Base-by-base conservation (phyloP, 2,329 filamentous ascomycete species). In the Sporothrix brasiliensis region DNA sequence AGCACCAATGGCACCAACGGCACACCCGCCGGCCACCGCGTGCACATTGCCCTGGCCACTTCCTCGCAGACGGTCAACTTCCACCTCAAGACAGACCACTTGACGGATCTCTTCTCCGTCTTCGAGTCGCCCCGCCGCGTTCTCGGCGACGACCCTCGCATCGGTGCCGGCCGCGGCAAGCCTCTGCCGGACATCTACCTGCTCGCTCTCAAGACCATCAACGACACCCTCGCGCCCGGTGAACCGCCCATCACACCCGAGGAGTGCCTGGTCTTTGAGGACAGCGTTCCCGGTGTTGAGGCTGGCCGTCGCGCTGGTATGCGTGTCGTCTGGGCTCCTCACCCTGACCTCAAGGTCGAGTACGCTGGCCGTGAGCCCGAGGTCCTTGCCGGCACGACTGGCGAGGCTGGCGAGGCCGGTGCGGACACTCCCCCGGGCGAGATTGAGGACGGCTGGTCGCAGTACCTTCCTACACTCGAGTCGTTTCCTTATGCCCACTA, bases 181-280 rank as follows among this genome's bases (percentile, higher is more conserved):
- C 95, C 95, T 0, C 86, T 94, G 44, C 95, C 94, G 0, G 94
- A 99, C 80, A 99, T 99, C 75, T 98, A 97, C 80, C 82, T 96
- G 10, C 84, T 98, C 0, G 94, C 95, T 0, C 83, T 99, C 69
- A 84, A 91, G 79, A 92, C 89, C 3, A 90, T 99, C 78, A 99
- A 99, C 80, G 87, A 87, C 56, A 88, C 88, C 19, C 83, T 96
- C 7, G 82, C 83, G 0, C 81, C 84, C 3, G 88, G 87, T 52
- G 89, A 91, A 67, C 82, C 85, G 74, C 82, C 86, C 71, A 90
- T 99, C 73, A 84, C 78, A 69, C 93, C 93, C 0, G 91, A 92
- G 74, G 94, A 98, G 80, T 98, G 95, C 78, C 84, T 99, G 19
- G 95, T 98, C 0, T 98, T 99, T 76, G 95, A 99, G 81, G 95